Conservation (phyloP, 1,284 basidiomycete genomes). For the Stereum hirsutum region DNA sequence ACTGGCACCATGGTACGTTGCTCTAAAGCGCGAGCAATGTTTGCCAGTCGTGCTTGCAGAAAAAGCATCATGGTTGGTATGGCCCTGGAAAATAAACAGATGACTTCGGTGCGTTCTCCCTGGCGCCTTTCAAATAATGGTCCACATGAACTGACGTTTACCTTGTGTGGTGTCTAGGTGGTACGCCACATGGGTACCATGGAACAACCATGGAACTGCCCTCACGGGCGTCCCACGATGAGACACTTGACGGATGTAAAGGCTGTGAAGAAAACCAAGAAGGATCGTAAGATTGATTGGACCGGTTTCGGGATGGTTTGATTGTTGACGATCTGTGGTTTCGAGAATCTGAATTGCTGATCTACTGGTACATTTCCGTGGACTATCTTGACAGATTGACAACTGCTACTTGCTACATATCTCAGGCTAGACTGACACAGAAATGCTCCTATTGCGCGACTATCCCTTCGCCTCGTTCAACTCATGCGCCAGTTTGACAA, state of each 20-base stretch:
- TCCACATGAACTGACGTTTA: slow-evolving; percentile 7
- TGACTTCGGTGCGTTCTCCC: slow-evolving; percentile 52
- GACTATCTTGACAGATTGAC: too few relatives aligned
- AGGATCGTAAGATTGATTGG: slow-evolving; percentile 12
- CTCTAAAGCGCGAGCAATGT: slow-evolving; percentile 92
- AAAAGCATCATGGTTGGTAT: slow-evolving; percentile 97
- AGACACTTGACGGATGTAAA: slow-evolving; percentile 59
- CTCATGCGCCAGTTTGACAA: slow-evolving; percentile 32
- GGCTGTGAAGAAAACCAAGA: background rate
- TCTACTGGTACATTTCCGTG: too few relatives aligned
- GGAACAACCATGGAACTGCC: slow-evolving; percentile 98
- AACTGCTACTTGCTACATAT: too few relatives aligned
- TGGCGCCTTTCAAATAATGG: background rate
- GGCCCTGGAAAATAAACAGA: slow-evolving; percentile 68
- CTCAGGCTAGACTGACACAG: too few relatives aligned
- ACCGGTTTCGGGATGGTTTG: too few relatives aligned
- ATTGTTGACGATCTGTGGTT: too few relatives aligned
- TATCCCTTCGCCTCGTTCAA: slow-evolving; percentile 22
- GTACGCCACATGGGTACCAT: slow-evolving; percentile 91
- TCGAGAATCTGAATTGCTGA: too few relatives aligned
- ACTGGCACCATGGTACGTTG: slow-evolving; percentile 79
- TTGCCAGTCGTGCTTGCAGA: slow-evolving; percentile 92
- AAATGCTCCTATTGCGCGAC: too few relatives aligned
- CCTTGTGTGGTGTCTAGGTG: slow-evolving; percentile 38
- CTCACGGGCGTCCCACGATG: slow-evolving; percentile 95